A percentile compares a stretch with the other conserved stretches of the same genome.
Conservation (phyloP, 257 asterid species). For the Solanum appendiculatum region DNA sequence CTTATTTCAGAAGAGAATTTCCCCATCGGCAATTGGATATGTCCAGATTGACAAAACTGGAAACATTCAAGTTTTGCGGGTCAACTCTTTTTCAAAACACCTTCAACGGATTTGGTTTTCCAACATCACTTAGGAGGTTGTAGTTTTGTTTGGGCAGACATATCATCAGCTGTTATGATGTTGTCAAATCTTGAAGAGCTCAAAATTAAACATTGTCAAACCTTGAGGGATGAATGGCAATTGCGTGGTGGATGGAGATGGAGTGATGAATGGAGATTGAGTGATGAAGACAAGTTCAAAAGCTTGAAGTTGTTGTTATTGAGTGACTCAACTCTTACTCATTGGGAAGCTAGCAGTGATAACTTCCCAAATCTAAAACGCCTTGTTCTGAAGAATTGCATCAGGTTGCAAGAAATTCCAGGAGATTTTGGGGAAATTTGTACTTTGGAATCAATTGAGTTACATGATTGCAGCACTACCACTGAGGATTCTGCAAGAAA, state of each 20-base stretch:
- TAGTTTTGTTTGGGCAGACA: not conserved
- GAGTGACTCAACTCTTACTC: too few relatives aligned
- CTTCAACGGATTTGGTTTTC: not conserved
- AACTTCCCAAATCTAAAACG: not conserved
- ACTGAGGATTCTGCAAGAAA: not conserved
- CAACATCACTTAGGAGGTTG: not conserved
- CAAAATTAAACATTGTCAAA: not conserved
- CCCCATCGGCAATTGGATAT: rapidly evolving
- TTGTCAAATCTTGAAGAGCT: not conserved
- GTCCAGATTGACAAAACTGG: not conserved
- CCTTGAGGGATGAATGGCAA: too few relatives aligned
- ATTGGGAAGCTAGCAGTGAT: not conserved
- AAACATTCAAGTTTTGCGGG: not conserved
- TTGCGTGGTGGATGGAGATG: too few relatives aligned
- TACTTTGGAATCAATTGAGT: not conserved
- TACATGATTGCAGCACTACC: not conserved
- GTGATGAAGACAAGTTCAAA: not conserved
- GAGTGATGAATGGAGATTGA: not conserved
- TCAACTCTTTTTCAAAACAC: not conserved
- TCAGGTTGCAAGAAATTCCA: not conserved
- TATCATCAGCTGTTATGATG: not conserved
- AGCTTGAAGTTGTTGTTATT: not conserved
- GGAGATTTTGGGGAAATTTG: not conserved
- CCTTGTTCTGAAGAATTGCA: not conserved
- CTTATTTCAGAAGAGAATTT: not conserved